These are phyloP conservation scores for Fusarium nelsonii DNA, from an alignment of 2,329 filamentous ascomycete species.

Conservation along the genomic window DNA sequence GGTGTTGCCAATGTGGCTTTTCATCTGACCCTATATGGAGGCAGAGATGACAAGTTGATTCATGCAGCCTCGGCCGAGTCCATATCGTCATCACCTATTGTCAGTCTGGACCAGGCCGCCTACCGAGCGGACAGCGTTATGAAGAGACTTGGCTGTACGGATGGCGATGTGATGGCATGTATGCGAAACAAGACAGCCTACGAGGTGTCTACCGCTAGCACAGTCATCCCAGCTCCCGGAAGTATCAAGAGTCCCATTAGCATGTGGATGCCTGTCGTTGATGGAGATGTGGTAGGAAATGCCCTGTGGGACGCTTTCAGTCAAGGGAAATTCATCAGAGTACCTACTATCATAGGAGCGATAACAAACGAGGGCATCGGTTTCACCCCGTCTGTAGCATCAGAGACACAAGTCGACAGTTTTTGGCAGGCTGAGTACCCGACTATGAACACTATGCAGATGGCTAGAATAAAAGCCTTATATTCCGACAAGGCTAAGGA, in stretches of 20 bases:
- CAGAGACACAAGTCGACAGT: conserved; percentile 48
- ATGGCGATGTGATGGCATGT: conserved; percentile 58
- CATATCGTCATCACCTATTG: conserved; percentile 62
- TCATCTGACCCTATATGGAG: conserved; percentile 69
- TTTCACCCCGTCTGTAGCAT: conserved; percentile 51
- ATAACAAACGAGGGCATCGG: conserved; percentile 55
- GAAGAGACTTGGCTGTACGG: conserved; percentile 57
- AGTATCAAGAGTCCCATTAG: conserved; percentile 56
- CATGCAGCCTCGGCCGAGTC: conserved; percentile 64
- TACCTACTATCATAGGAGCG: conserved; percentile 64
- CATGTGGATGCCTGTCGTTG: conserved; percentile 67
- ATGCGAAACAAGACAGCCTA: conserved; percentile 58
- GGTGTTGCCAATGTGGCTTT: conserved; percentile 73
- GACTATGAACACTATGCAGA: conserved; percentile 47
- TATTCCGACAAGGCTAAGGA: conserved; percentile 53
- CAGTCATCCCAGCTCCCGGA: conserved; percentile 52
- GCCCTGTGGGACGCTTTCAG: conserved; percentile 62
- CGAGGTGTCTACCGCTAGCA: conserved; percentile 58
- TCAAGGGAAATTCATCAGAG: conserved; percentile 63
- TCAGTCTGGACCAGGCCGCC: conserved; percentile 60
- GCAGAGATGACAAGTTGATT: conserved; percentile 62
- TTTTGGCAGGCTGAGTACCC: conserved; percentile 54
- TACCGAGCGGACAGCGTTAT: conserved; percentile 66
- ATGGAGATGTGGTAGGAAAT: conserved; percentile 63
- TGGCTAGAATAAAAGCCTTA: conserved; percentile 50